A percentile compares a stretch with the other conserved stretches of the same genome.
Evolutionary conservation across 495 filamentous ascomycete species (phyloP).

Genomic region (Podospora pseudoanserina): DNA sequence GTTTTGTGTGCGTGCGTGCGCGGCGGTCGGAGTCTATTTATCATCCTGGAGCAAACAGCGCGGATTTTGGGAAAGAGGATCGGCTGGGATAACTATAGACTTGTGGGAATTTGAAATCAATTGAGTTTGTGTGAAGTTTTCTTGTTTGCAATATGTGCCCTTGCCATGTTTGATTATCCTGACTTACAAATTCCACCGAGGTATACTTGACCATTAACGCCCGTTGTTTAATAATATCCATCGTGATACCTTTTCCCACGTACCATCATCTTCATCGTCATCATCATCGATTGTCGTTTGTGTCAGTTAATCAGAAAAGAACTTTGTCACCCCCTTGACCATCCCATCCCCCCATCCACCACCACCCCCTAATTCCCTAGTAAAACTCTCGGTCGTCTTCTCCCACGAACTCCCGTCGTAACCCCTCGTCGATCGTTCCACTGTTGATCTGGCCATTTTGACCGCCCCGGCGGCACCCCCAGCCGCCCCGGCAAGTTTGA

Average conservation of each 20-base stretch:
- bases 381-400: conserved; percentile 28
- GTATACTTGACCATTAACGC: not conserved
- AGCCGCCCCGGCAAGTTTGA: conserved; percentile 39
- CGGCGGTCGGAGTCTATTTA: not conserved
- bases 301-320: conserved; percentile 46
- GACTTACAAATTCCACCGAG: not conserved
- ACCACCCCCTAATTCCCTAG: conserved; percentile 21
- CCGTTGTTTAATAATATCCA: too few species aligned
- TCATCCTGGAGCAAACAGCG: not conserved
- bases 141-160: not conserved
- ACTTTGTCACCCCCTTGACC: conserved; percentile 56
- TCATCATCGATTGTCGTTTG: not conserved
- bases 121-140: not conserved
- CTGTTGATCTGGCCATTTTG: not conserved
- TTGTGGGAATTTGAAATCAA: not conserved
- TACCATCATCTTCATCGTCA: not conserved
- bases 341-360: conserved; percentile 47
- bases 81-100: conserved; percentile 18
- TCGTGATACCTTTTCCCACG: not conserved
- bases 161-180: not conserved
- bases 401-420: conserved; percentile 22
- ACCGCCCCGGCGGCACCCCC: conserved; percentile 3
- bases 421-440: not conserved
- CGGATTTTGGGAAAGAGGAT: not conserved
- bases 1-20: not conserved